Evolutionary conservation across 306 rosid species (phyloP), one percentile per base, ranked within the genome.

Genomic region (Senna tora): DNA sequence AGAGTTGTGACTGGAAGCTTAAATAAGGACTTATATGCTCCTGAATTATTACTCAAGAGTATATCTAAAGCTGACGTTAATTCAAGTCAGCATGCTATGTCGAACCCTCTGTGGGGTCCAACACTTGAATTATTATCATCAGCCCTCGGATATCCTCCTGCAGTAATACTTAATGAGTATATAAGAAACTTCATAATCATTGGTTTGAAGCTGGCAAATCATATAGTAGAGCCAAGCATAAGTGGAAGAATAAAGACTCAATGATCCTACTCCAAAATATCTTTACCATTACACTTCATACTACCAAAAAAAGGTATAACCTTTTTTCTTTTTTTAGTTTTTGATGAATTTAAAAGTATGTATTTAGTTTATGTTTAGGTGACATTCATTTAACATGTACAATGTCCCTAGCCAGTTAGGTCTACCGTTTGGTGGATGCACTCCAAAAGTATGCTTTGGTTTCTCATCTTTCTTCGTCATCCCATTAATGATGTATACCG

Each of bases 401-500:
- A 75, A 60, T 67, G 69, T 72, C 74, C 76, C 79, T 72, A 78
- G 82, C 43, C 67, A 87, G 84, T 87, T 82, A 78, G 90, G 95
- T 72, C 76, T 38, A 50, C 55, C 36, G 81, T 87, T 77, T 77
- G 87, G 91, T 84, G 83, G 80, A 77, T 47, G 77, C 81, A 74
- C 79, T 76, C 65, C 74, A 68, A 77, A 77, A 69, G 85, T 65
- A 76, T 75, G 71, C 77, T 79, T 78, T 77, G 50, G 59, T 69
- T 74, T 55, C 75, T 58, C 84, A 75, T 86, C 78, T 53, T 68
- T 75, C 46, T 79, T 79, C 60, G 32, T 83, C 83, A 72, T 78
- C 90, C 75, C 81, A 86, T 80, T 30, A 71, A 74, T 84, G 83
- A 87, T 79, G 81, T 79, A 79, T 84, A 75, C 97, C 94, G 78